Base-by-base conservation (phyloP, 2,329 filamentous ascomycete genomes). In the Orbilia ellipsospora region DNA sequence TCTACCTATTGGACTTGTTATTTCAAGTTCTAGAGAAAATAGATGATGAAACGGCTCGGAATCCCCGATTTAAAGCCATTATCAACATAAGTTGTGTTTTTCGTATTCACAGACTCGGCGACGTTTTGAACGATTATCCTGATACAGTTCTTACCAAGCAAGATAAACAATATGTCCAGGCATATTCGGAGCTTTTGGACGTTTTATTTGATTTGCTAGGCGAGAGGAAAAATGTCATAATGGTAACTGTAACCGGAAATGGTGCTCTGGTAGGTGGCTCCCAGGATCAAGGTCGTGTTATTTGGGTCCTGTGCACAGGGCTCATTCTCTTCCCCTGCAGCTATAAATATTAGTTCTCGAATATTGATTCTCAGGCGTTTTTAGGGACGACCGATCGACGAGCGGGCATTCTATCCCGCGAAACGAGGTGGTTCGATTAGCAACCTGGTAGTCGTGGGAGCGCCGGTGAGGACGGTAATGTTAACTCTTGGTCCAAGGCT, bases 361-460 rank as follows among this genome's bases (percentile, higher is more conserved):
- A 45, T 16, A 45, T 12, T 45, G 13, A 45, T 45, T 45, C n/a
- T 15, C 12, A 5, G 42, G 3, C 10, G 4, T 45, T 45, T 45
- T 59, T 59, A 67, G 63, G 40, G 36, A 4, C 2, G 44, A 36
- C 20, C 20, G 16, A 52, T 67, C 20, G 42, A 45, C 10, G 44
- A 57, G 2, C 59, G 63, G 52, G 28, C 28, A 31, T 7, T 7
- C 7, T 31, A 4, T 31, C 63, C 63, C 1, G 63, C 63, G 16
- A 59, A 59, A 20, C 51, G 63, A 40, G 63, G 63, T 12, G 42
- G 42, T 18, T 23, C 40, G 10, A 23, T 59, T 12, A 6, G 36
- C 2, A 59, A 57, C 28, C 15, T 67, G n/a, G 63, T 67, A 6
- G 63, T 67, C 6, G 1, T 67, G 36, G 63, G 63, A 59, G 40